These are phyloP conservation scores for Coniochaeta prunicola DNA, from an alignment of 2,329 filamentous ascomycete species.

Conservation along the genomic window DNA sequence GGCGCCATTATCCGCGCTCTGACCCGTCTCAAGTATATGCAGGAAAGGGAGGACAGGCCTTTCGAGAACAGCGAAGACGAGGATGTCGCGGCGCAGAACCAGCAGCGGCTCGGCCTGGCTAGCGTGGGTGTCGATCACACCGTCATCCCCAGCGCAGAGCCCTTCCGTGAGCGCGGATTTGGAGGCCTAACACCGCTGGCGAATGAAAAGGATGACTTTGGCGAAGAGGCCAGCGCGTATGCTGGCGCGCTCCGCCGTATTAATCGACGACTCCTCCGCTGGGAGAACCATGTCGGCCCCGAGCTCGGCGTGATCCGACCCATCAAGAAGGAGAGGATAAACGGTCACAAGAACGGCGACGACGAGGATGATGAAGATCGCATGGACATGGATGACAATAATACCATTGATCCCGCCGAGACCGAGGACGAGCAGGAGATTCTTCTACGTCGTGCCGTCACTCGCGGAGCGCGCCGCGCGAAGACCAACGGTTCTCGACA, in stretches of 20 bases:
- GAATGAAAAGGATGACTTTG: conserved; percentile 64
- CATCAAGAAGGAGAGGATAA: conserved; percentile 30
- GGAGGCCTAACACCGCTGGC: conserved; percentile 57
- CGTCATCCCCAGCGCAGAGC: conserved; percentile 15
- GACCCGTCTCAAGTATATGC: conserved; percentile 51
- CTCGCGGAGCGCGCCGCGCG: conserved; percentile 16
- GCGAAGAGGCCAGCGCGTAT: conserved; percentile 64
- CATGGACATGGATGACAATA: conserved; percentile 18
- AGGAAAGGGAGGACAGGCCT: conserved; percentile 27
- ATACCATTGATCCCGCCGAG: conserved; percentile 18
- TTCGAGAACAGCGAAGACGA: conserved; percentile 60
- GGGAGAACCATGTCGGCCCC: conserved; percentile 47
- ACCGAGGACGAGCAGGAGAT: conserved; percentile 18
- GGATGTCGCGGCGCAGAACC: conserved; percentile 26
- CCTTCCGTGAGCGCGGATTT: conserved; percentile 50
- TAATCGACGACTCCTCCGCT: conserved; percentile 60
- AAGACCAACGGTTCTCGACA: conserved; percentile 22
- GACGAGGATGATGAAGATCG: conserved; percentile 23
- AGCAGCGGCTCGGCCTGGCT: conserved; percentile 9
- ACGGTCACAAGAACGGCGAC: conserved; percentile 16
- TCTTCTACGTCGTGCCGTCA: conserved; percentile 8
- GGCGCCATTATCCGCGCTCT: conserved; percentile 61
- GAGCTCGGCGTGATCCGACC: conserved; percentile 37
- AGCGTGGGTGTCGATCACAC: conserved; percentile 4
- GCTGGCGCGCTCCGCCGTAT: conserved; percentile 58